Conservation (phyloP, 768 basidiomycete genomes). For the Kwoniella heveanensis region DNA sequence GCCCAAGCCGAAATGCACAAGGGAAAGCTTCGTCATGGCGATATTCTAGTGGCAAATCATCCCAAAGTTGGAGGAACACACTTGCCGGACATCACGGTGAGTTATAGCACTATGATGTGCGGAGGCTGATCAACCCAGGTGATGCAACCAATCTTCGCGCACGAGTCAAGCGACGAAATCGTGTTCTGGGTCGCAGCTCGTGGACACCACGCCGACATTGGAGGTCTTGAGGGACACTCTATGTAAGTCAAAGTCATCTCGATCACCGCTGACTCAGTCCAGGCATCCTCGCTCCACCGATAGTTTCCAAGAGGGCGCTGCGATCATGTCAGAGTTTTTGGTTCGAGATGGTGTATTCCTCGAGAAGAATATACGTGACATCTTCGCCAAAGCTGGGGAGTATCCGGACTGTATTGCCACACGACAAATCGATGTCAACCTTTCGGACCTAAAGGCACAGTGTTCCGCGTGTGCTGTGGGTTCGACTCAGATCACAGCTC, state of each 20-base stretch:
- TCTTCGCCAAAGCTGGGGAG: conserved; percentile 40
- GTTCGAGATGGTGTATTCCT: conserved; percentile 38
- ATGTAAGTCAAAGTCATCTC: too few relatives aligned
- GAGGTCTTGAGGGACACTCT: conserved; percentile 60
- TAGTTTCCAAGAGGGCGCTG: conserved; percentile 28
- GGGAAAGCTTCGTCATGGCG: conserved; percentile 68
- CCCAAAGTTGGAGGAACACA: conserved; percentile 60
- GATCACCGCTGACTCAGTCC: too few relatives aligned
- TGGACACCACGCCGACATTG: conserved; percentile 80
- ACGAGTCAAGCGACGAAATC: conserved; percentile 61
- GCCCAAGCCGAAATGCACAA: conserved; percentile 36
- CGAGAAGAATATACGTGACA: conserved; percentile 38
- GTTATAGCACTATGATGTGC: not conserved
- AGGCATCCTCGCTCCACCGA: conserved; percentile 34
- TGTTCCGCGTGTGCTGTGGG: conserved; percentile 37
- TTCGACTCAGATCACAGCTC: conserved; percentile 31
- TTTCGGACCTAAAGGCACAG: conserved; percentile 45
- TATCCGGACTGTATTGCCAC: conserved; percentile 39
- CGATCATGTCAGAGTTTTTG: conserved; percentile 27
- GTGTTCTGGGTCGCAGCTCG: conserved; percentile 73
- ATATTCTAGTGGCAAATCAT: conserved; percentile 80
- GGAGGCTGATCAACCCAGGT: too few relatives aligned
- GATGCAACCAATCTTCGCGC: conserved; percentile 90
- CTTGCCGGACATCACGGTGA: conserved; percentile 84
- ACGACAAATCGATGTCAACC: conserved; percentile 38